Evolutionary conservation across 1,284 basidiomycete species (phyloP).

Genomic region (Inonotus hispidus): DNA sequence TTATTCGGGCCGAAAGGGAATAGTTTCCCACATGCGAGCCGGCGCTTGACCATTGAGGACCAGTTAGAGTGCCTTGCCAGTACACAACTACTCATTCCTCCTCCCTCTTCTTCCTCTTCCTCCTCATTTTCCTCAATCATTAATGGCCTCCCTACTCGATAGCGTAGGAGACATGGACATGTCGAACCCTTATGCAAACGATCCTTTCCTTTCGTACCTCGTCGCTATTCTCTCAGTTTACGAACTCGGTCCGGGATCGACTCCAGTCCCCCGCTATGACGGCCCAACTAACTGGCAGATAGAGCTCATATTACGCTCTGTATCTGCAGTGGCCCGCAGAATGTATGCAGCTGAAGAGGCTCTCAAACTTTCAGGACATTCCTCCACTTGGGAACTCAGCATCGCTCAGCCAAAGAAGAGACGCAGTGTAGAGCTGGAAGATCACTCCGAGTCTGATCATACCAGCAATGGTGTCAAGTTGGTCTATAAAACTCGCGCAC

Average conservation of each 20-base stretch:
- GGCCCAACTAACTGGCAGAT: slow-evolving; percentile 62
- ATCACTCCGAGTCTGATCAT: slow-evolving; percentile 22
- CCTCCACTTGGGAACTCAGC: slow-evolving; percentile 31
- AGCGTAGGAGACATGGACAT: neutral
- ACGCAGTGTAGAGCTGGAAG: slow-evolving; percentile 39
- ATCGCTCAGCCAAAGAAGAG: slow-evolving; percentile 42
- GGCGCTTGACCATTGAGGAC: neutral
- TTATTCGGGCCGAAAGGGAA: neutral
- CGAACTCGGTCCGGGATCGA: slow-evolving; percentile 38
- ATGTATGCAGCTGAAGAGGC: slow-evolving; percentile 58
- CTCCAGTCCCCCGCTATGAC: slow-evolving; percentile 56
- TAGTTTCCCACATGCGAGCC: neutral
- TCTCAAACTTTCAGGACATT: slow-evolving; percentile 32
- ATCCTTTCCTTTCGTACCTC: slow-evolving; percentile 44
- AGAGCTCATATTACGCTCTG: slow-evolving; percentile 52
- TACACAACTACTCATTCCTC: too few relatives aligned
- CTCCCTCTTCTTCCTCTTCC: neutral
- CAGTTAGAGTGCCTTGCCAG: too few relatives aligned
- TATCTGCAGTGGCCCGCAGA: slow-evolving; percentile 48
- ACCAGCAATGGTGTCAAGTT: slow-evolving; percentile 6
- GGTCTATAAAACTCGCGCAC: slow-evolving; percentile 1
- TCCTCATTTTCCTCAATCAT: neutral
- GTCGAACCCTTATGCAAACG: neutral
- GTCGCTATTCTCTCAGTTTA: slow-evolving; percentile 48
- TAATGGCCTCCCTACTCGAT: neutral